These are phyloP conservation scores for Aureobasidium sp. DNA, from an alignment of 2,329 filamentous ascomycete species.

Conservation along the genomic window DNA sequence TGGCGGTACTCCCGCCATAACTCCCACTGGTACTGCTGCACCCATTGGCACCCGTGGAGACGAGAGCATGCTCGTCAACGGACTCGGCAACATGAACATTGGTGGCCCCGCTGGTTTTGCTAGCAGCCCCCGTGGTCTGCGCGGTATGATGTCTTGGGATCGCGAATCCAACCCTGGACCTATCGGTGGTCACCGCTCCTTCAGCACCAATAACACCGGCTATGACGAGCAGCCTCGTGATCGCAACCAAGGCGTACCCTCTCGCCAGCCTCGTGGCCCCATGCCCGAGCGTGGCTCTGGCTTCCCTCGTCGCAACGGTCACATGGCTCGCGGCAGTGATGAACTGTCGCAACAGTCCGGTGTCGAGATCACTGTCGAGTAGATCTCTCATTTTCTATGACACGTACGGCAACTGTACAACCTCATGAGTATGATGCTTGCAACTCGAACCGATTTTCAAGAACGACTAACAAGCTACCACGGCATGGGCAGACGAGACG, in stretches of 20 bases:
- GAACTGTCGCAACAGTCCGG: conserved; percentile 52
- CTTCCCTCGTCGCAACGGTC: conserved; percentile 54
- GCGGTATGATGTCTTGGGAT: conserved; percentile 56
- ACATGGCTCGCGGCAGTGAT: conserved; percentile 55
- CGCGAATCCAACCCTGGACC: conserved; percentile 49
- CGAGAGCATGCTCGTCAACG: conserved; percentile 55
- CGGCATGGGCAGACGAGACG: conserved; percentile 15
- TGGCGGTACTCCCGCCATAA: conserved; percentile 58
- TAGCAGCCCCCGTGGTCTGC: conserved; percentile 51
- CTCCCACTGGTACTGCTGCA: conserved; percentile 57
- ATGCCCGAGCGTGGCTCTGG: conserved; percentile 52
- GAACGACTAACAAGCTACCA: conserved; percentile 12
- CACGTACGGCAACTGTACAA: conserved; percentile 14
- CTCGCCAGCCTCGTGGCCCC: conserved; percentile 56
- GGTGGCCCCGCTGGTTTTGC: conserved; percentile 39
- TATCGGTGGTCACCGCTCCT: conserved; percentile 57
- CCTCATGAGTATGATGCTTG: conserved; percentile 16
- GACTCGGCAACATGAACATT: conserved; percentile 54
- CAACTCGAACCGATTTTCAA: conserved; percentile 15
- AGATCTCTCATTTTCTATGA: conserved; percentile 22
- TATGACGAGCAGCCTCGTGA: conserved; percentile 51
- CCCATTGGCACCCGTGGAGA: conserved; percentile 52
- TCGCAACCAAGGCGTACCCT: conserved; percentile 41
- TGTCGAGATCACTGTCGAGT: conserved; percentile 59
- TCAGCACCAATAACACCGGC: conserved; percentile 50